Evolutionary conservation across 345 rosid species (phyloP).

Genomic region (Brassica carinata): DNA sequence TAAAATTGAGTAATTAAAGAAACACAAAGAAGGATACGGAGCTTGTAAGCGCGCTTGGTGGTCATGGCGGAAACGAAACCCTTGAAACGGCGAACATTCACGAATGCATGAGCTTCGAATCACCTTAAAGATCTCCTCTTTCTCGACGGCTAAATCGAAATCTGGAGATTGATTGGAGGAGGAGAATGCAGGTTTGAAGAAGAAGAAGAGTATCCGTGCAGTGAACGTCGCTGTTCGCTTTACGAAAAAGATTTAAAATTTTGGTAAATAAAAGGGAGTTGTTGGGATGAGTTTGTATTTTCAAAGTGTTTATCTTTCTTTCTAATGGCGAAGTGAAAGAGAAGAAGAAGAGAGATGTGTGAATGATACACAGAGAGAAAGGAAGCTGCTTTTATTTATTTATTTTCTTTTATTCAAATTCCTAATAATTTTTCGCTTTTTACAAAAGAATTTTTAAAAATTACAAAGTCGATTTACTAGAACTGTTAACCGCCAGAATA

Average conservation of each 20-base stretch:
- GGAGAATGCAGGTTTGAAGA: conserved; percentile 6
- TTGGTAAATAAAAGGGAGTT: conserved; percentile 5
- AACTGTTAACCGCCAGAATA: neutral
- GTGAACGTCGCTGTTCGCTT: conserved; percentile 31
- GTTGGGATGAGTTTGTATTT: conserved; percentile 23
- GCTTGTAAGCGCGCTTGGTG: conserved; percentile 98
- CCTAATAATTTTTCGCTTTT: too few relatives aligned
- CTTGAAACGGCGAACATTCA: conserved; percentile 41
- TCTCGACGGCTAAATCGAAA: conserved; percentile 3
- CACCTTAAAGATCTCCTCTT: conserved; percentile 20
- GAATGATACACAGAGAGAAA: too few relatives aligned
- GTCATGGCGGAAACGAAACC: conserved; percentile 60
- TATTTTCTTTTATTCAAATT: too few relatives aligned
- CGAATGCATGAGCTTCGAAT: neutral
- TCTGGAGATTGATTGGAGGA: conserved; percentile 7
- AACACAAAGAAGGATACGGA: conserved; percentile 75
- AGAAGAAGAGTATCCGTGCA: conserved; percentile 24
- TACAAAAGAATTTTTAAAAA: neutral
- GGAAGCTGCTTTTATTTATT: neutral
- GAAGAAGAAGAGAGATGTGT: too few relatives aligned
- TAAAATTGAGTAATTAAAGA: neutral
- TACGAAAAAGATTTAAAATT: conserved; percentile 7
- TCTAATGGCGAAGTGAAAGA: conserved; percentile 25
- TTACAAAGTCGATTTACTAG: neutral
- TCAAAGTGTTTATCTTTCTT: conserved; percentile 1